phyloP scores from a whole-genome alignment of 495 filamentous ascomycete genomes.

The Cetradonia linearis region DNA sequence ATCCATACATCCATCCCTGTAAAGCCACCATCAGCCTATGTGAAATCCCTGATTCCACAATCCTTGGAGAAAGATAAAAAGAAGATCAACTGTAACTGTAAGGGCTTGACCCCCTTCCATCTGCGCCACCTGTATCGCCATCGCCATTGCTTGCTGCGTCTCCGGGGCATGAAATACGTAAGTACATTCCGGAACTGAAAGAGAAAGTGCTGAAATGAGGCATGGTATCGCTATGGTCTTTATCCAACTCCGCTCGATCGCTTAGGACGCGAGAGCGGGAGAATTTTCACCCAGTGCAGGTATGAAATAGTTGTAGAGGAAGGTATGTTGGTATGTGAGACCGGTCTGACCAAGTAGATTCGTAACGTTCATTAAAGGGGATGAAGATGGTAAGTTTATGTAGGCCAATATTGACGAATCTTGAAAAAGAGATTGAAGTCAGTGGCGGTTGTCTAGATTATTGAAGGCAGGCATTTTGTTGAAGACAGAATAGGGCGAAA shows the following conservation, averaged over 20 bases:
- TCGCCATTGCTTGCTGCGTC: not conserved
- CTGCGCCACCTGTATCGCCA: not conserved
- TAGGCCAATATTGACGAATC: not conserved
- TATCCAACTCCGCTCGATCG: slow-evolving; percentile 1
- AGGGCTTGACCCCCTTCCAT: not conserved
- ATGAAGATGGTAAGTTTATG: not conserved
- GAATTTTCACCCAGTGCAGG: too few species aligned
- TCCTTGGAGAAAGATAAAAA: too few species aligned
- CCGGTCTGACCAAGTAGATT: slow-evolving; percentile 2
- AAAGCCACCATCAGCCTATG: slow-evolving; percentile 36
- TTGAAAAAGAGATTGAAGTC: not conserved
- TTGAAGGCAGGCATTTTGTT: not conserved
- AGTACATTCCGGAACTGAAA: not conserved
- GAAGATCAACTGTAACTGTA: not conserved
- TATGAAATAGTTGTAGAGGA: not conserved
- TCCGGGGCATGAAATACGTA: slow-evolving; percentile 2
- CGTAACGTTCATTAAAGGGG: slow-evolving; percentile 1
- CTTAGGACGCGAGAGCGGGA: not conserved
- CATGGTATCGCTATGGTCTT: not conserved
- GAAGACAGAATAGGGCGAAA: not conserved
- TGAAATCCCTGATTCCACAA: not conserved
- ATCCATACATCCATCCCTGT: not conserved
- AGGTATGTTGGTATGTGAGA: slow-evolving; percentile 4
- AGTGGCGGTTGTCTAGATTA: slow-evolving; percentile 3
- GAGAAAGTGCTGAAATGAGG: not conserved